Conservation (phyloP, 768 basidiomycete species). For the Trametes punicea region DNA sequence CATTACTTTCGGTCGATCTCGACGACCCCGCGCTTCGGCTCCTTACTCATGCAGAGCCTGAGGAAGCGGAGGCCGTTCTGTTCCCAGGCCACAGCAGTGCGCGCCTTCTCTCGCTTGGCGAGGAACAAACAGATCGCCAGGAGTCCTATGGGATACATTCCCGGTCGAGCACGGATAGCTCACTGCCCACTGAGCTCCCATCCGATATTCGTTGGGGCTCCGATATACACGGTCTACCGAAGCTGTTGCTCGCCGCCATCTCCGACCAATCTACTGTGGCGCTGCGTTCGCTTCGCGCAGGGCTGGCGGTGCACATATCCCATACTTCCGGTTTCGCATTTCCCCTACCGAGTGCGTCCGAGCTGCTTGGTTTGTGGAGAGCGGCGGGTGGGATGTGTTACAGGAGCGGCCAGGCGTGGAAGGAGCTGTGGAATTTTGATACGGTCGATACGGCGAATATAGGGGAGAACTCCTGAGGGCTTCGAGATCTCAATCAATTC, state of each 20-base stretch:
- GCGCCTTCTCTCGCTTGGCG: conserved; percentile 3
- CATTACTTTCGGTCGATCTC: conserved; percentile 36
- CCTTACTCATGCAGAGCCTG: conserved; percentile 31
- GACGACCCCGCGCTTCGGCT: conserved; percentile 39
- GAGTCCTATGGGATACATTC: neutral
- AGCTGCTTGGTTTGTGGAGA: conserved; percentile 18
- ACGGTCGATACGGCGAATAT: neutral
- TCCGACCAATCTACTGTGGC: conserved; percentile 20
- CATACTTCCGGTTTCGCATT: conserved; percentile 3
- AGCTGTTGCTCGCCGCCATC: conserved; percentile 16
- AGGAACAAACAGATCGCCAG: neutral
- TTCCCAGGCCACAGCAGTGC: conserved; percentile 30
- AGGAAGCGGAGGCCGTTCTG: conserved; percentile 29
- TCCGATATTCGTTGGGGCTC: neutral
- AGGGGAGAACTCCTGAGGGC: too few species aligned
- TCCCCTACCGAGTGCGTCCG: conserved; percentile 5
- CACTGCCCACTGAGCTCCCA: too few species aligned
- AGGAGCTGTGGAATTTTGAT: conserved; percentile 16
- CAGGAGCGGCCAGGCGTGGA: conserved; percentile 25
- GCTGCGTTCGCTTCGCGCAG: conserved; percentile 17
- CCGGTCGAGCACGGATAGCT: neutral
- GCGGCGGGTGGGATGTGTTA: conserved; percentile 22
- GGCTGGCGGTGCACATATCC: conserved; percentile 7
- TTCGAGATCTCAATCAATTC: too few species aligned
- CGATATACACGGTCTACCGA: conserved; percentile 14